phyloP scores from a whole-genome alignment of 2,329 filamentous ascomycete species.

The Seiridium unicorne region DNA sequence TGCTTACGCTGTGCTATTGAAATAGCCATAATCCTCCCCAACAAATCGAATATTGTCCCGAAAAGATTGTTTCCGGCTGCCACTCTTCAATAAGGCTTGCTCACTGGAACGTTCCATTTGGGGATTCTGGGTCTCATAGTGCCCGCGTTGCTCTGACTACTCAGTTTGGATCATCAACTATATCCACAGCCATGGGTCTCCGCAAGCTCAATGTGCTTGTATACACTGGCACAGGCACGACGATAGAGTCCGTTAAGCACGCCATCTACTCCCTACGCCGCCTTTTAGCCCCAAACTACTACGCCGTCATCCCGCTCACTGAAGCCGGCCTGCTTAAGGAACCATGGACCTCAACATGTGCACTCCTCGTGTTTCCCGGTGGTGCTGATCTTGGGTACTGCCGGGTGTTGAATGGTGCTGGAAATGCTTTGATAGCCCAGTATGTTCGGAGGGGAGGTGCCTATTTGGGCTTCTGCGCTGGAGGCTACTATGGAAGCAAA shows the following conservation, averaged over 20 bases:
- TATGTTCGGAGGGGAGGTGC: conserved; percentile 83
- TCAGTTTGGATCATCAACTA: too few species aligned
- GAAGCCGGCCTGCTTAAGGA: conserved; percentile 81
- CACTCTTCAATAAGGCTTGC: too few species aligned
- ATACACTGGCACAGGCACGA: conserved; percentile 89
- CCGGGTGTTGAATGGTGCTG: conserved; percentile 79
- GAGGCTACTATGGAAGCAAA: conserved; percentile 83
- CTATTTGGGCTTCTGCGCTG: conserved; percentile 91
- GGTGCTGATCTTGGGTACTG: conserved; percentile 95
- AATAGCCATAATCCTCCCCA: too few species aligned
- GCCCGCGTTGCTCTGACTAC: too few species aligned
- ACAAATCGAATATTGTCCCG: too few species aligned
- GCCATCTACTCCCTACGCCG: conserved; percentile 83
- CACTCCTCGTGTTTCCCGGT: conserved; percentile 86
- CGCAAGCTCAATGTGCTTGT: conserved; percentile 87
- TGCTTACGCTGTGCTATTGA: not conserved
- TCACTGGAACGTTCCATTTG: too few species aligned
- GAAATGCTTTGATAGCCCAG: conserved; percentile 79
- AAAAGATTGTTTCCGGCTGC: too few species aligned
- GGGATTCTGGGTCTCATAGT: too few species aligned
- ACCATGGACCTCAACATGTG: conserved; percentile 85
- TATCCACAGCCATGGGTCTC: conserved; percentile 52
- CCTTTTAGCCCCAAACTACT: conserved; percentile 87
- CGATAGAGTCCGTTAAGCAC: conserved; percentile 84
- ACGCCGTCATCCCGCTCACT: conserved; percentile 85